Base-by-base conservation (phyloP, 106 monocot species). In the Xerophyta viscosa region DNA sequence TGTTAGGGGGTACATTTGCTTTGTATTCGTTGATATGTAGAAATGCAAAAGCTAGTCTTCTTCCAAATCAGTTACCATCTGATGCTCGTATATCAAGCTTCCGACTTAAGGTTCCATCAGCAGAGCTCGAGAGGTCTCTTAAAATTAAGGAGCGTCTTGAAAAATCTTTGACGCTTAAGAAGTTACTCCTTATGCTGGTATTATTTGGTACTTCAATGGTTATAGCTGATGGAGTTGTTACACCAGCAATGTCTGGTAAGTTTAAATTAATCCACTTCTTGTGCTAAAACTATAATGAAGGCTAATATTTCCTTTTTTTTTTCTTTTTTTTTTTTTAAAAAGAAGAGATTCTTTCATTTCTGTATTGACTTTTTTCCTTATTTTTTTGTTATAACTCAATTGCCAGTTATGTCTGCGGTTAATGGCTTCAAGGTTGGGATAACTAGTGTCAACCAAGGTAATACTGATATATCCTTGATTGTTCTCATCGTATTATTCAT, bases 191-290 rank as follows among this genome's bases (percentile, higher is more conserved):
- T 29, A 54, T 70, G 24, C 62, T 91, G 33, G 91, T 86, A 28
- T 72, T 91, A 28, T 86, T 91, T 61, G 91, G 91, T 25, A 91
- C 91, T 61, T 74, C 91, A 15, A 91, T 91, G 91, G 74, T 91
- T 31, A 78, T 91, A 43, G 80, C 91, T 24, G 78, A 82, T 72
- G 91, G 91, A 58, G 86, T 91, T 64, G 68, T 90, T 29, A 89
- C 96, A 6, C 89, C 96, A 29, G 85, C 96, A 39, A 89, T 98
- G 89, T 98, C 89, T 75, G 89, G 96, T 98, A 62, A 28, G 2
- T 17, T 21, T 33, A 10, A 5, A 33, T 33, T 6, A 33, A 33
- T 33, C n/a, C n/a, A n/a, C n/a, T n/a, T 33, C 33, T 33, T 6
- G 33, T 33, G 33, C 5, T n/a, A n/a, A n/a, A n/a, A n/a, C n/a